A percentile compares a stretch with the other conserved stretches of the same genome.
These are phyloP conservation scores for Combretum micranthum DNA, from an alignment of 345 rosid genomes.

Conservation along the genomic window DNA sequence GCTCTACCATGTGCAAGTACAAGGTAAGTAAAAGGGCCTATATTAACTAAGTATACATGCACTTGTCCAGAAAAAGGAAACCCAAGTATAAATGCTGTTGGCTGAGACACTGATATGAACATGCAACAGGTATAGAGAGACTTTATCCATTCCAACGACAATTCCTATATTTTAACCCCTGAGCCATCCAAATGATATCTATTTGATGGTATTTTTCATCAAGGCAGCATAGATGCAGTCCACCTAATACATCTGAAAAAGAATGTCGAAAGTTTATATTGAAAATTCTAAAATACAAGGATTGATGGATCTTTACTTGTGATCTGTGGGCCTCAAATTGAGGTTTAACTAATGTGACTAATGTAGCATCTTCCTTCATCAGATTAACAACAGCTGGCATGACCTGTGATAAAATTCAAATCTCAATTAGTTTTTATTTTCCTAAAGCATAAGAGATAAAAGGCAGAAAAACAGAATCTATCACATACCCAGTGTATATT, in stretches of 20 bases:
- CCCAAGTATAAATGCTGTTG: too few relatives aligned
- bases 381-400: slow-evolving; percentile 84
- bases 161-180: too few relatives aligned
- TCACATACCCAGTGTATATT: not conserved
- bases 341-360: slow-evolving; percentile 83
- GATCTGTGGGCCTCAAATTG: slow-evolving; percentile 91
- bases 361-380: slow-evolving; percentile 70
- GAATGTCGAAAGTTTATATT: not conserved
- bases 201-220: too few relatives aligned
- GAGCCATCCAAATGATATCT: too few relatives aligned
- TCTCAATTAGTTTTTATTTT: not conserved
- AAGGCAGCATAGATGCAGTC: not conserved
- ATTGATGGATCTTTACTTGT: slow-evolving; percentile 46
- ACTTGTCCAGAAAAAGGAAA: too few relatives aligned
- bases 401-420: slow-evolving; percentile 38
- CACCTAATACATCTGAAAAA: not conserved
- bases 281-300: not conserved
- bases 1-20: too few relatives aligned
- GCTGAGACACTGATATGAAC: too few relatives aligned
- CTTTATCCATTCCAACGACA: too few relatives aligned
- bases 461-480: not conserved
- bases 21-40: too few relatives aligned
- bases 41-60: too few relatives aligned
- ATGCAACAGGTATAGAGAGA: too few relatives aligned
- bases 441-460: not conserved